Conservation (phyloP, 768 basidiomycete species). For the Macrolepiota dolichaula region DNA sequence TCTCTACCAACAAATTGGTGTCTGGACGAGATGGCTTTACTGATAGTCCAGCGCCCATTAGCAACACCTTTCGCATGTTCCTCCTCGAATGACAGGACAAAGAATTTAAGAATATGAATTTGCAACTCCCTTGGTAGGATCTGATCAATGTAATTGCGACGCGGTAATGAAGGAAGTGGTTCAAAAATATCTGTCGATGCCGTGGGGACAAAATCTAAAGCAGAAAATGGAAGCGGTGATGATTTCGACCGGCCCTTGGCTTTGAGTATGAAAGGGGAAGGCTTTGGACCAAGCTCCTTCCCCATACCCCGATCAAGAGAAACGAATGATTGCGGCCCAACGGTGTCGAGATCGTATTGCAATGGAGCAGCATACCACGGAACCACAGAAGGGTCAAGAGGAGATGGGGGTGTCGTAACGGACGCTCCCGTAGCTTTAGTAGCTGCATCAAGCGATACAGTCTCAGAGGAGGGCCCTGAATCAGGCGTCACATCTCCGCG, state of each 20-base stretch:
- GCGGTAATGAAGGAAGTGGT: conserved; percentile 40
- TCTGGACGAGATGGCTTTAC: conserved; percentile 56
- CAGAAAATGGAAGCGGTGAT: conserved; percentile 58
- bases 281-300: conserved; percentile 15
- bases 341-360: conserved; percentile 4
- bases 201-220: conserved; percentile 55
- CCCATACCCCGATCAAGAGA: neutral
- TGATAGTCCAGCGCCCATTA: conserved; percentile 55
- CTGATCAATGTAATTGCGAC: conserved; percentile 65
- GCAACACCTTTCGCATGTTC: conserved; percentile 47
- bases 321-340: neutral
- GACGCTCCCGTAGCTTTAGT: neutral
- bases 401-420: neutral
- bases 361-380: conserved; percentile 9
- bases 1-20: conserved; percentile 75
- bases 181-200: conserved; percentile 46
- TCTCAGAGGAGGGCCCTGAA: neutral
- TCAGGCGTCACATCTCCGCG: conserved; percentile 16
- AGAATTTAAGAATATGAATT: conserved; percentile 50
- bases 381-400: neutral
- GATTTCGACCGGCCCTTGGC: conserved; percentile 62
- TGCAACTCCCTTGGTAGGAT: conserved; percentile 69
- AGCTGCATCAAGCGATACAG: neutral
- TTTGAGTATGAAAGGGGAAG: conserved; percentile 27
- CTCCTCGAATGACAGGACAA: conserved; percentile 56